phyloP scores from a whole-genome alignment of 1,284 basidiomycete genomes.

The Porogramme epimiltina region DNA sequence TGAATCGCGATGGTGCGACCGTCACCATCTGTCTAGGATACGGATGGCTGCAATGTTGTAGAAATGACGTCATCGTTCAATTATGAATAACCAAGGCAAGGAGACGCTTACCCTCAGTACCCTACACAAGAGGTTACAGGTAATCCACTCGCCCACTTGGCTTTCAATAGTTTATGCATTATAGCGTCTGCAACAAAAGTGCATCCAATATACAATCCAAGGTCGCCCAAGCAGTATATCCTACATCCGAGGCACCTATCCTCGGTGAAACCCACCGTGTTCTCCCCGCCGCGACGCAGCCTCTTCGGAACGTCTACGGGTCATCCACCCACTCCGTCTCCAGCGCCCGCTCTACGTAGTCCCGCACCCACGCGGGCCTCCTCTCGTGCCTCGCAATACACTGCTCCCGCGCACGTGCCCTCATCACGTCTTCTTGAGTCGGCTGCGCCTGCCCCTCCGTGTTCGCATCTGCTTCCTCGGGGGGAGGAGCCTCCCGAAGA shows the following conservation, averaged over 20 bases:
- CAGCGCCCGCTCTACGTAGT: constrained; percentile 66
- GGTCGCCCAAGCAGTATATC: constrained; percentile 7
- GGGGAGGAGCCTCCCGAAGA: constrained; percentile 39
- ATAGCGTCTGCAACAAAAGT: too few relatives aligned
- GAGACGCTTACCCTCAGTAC: too few relatives aligned
- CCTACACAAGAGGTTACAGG: too few relatives aligned
- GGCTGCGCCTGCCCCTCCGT: neutral
- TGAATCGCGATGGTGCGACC: too few relatives aligned
- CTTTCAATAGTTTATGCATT: too few relatives aligned
- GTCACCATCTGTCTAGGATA: too few relatives aligned
- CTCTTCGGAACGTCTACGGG: constrained; percentile 18
- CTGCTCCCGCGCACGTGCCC: constrained; percentile 40
- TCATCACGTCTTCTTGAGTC: constrained; percentile 33
- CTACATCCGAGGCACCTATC: constrained; percentile 5
- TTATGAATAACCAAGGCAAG: too few relatives aligned
- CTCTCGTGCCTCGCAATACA: constrained; percentile 50
- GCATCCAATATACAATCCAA: neutral
- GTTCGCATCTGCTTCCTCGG: constrained; percentile 19
- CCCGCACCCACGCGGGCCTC: constrained; percentile 61
- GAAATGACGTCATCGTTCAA: too few relatives aligned
- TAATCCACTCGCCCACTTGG: too few relatives aligned
- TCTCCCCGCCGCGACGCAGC: neutral
- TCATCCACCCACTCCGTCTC: constrained; percentile 74
- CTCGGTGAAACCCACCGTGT: neutral
- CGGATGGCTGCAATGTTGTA: too few relatives aligned